Base-by-base conservation (phyloP, 306 rosid genomes). In the Trifolium dubium region DNA sequence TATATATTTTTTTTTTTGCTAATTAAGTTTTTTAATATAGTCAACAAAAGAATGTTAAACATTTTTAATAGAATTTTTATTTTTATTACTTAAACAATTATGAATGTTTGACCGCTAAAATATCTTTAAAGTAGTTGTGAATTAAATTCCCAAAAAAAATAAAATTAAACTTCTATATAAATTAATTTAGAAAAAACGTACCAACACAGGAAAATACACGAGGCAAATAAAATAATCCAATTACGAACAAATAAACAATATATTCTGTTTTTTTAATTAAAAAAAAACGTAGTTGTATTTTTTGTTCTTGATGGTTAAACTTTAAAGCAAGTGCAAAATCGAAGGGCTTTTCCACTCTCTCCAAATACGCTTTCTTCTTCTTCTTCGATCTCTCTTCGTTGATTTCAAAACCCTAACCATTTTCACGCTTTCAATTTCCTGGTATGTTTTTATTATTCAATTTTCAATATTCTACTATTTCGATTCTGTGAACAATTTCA, bases 281-380 rank as follows among this genome's bases (percentile, higher is more conserved):
- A 81, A 64, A 81, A 64, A 64, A 64, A 70, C 46, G 54, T 35
- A 41, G 56, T 46, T 46, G 69, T 62, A 65, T 46, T 43, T 40
- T 71, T 49, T 79, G 84, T 77, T 71, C 46, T 40, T 74, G 85
- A 80, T 84, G 81, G 85, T 86, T 74, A 76, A 73, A 76, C 23
- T 23, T 23, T 23, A 23, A 23, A 23, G 67, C 80, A 8, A 81
- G 83, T 81, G 91, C 85, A 78, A 85, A 81, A 80, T 82, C 65
- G 72, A 64, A 64, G 89, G 93, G 90, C 74, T 78, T 65, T 59
- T 51, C 72, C 29, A 62, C 49, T 66, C 73, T 72, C 64, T 73
- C 34, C 15, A 53, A 41, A 54, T 67, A 65, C 8, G 6, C 9
- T 6, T 30, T 50, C 58, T 70, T 56, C 58, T 62, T 56, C 35